Base-by-base conservation (phyloP, 129 eudicot genomes). In the Centella asiatica region DNA sequence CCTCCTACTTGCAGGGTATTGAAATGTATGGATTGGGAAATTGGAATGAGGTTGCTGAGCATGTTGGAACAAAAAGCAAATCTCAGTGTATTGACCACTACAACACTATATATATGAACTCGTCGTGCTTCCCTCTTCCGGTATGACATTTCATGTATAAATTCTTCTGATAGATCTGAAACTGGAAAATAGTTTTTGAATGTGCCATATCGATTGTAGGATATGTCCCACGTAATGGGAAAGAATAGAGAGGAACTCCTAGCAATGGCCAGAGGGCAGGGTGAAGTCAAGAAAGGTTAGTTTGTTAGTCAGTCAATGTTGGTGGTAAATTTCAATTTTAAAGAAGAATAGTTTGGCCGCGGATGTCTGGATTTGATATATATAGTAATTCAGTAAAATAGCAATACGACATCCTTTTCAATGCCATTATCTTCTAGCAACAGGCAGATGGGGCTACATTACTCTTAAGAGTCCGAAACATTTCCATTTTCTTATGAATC, bases 31-130 rank as follows among this genome's bases (percentile, higher is more conserved):
- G 99, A 66, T 64, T 92, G 44, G 90, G 90, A 45, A 92, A 92
- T 76, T 92, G 99, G 99, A 75, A 67, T 60, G 99, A 92, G 68
- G 99, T 92, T 73, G 96, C 99, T 32, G 99, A 92, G 74, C 99
- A 92, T 78, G 99, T 92, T 52, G 99, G 99, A 72, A 87, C 95
- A 23, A 92, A 92, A 80, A 92, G 85, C 76, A 87, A 81, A 87
- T 71, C 81, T 46, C 81, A 71, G 46, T 92, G 99, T 70, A 76
- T 87, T 51, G 88, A 84, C 24, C 99, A 92, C 68, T 92, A 84
- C 60, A 78, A 87, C 60, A 57, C 79, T 56, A 74, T 82, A 50
- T 92, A 87, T 73, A 82, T 92, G 94, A 80, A 82, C 68, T 92
- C 99, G 40, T 77, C 82, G 34, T 84, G 90, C 77, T 92, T 92